These are phyloP conservation scores for Brassica incana DNA, from an alignment of 345 rosid genomes.

Conservation along the genomic window DNA sequence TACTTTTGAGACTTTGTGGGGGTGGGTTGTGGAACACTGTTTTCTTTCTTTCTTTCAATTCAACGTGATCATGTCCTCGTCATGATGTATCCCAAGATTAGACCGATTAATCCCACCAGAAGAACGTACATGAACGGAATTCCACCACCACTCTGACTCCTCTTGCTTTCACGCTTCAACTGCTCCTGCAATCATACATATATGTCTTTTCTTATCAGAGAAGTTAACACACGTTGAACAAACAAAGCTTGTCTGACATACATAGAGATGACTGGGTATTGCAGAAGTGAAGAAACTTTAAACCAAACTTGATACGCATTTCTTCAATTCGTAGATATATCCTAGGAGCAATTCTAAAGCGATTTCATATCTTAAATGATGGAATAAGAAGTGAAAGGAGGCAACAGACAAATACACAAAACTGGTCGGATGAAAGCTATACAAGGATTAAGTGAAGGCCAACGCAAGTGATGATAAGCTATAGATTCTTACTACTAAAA, in stretches of 20 bases:
- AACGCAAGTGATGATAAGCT: neutral
- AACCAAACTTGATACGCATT: neutral
- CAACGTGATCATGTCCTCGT: slow-evolving; percentile 52
- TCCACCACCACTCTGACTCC: slow-evolving; percentile 42
- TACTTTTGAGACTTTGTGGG: slow-evolving; percentile 3
- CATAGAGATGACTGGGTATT: neutral
- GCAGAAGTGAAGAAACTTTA: neutral
- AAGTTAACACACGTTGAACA: neutral
- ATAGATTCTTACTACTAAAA: neutral
- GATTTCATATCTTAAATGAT: neutral
- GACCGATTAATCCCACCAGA: slow-evolving; percentile 65
- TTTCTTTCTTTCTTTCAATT: neutral
- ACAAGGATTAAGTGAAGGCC: neutral
- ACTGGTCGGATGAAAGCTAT: neutral
- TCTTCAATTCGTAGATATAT: neutral
- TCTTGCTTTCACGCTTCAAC: slow-evolving; percentile 50
- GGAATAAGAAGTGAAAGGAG: neutral
- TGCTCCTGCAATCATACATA: slow-evolving; percentile 57
- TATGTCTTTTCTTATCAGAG: neutral
- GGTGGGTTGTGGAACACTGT: neutral
- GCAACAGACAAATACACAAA: neutral
- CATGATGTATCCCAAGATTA: slow-evolving; percentile 74
- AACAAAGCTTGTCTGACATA: neutral
- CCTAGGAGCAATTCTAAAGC: neutral
- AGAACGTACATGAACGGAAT: slow-evolving; percentile 52